These are phyloP conservation scores for Knoxdaviesia proteae DNA, from an alignment of 2,329 filamentous ascomycete species.

Conservation along the genomic window DNA sequence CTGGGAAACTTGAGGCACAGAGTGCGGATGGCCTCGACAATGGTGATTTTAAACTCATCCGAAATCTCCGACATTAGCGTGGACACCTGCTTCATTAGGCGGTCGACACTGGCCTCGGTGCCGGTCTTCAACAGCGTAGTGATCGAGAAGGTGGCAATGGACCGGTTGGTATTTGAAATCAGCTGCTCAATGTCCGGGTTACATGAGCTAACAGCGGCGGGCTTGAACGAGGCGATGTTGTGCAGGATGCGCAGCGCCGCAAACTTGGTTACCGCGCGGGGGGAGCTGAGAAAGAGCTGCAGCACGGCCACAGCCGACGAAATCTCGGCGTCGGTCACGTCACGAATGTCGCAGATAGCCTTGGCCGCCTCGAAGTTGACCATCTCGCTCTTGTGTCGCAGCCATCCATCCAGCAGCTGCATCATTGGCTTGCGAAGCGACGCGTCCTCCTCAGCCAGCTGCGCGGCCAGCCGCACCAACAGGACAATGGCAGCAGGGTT, in stretches of 20 bases:
- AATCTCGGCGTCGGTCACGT: slow-evolving; percentile 81
- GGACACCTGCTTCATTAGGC: slow-evolving; percentile 95
- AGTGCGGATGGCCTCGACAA: slow-evolving; percentile 92
- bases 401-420: slow-evolving; percentile 85
- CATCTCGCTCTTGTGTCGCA: slow-evolving; percentile 98
- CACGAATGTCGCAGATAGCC: slow-evolving; percentile 85
- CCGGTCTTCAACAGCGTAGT: slow-evolving; percentile 96
- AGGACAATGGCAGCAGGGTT: slow-evolving; percentile 83
- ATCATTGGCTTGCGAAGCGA: slow-evolving; percentile 90
- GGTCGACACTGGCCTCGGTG: slow-evolving; percentile 90
- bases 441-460: slow-evolving; percentile 81
- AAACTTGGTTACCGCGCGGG: slow-evolving; percentile 90
- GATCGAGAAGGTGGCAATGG: slow-evolving; percentile 94
- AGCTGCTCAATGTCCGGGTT: slow-evolving; percentile 95
- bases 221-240: slow-evolving; percentile 92
- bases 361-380: slow-evolving; percentile 98
- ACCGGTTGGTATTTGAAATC: slow-evolving; percentile 92
- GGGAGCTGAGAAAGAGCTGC: slow-evolving; percentile 90
- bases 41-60: slow-evolving; percentile 99
- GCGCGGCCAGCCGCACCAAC: slow-evolving; percentile 78
- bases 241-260: slow-evolving; percentile 91
- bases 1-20: slow-evolving; percentile 92
- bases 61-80: slow-evolving; percentile 98
- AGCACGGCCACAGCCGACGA: slow-evolving; percentile 84
- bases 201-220: slow-evolving; percentile 73